Percentiles rank a stretch among this genome's conserved stretches.
Conservation (phyloP, 2,329 filamentous ascomycete species). For the Ciborinia camelliae region DNA sequence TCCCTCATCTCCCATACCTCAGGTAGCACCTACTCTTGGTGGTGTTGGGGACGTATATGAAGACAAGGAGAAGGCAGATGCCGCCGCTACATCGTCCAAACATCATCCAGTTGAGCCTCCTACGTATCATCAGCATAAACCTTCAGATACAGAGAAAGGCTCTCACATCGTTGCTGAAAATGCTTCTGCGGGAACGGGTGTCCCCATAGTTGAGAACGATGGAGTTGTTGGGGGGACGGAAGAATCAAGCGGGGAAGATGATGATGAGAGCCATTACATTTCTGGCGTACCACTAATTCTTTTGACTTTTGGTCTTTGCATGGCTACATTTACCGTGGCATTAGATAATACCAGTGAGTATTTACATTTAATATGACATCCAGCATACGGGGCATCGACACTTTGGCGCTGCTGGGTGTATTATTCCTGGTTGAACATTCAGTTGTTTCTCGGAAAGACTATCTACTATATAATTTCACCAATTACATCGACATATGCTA, state of each 20-base stretch:
- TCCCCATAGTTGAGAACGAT: neutral
- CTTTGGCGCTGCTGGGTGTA: neutral
- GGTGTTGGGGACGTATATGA: neutral
- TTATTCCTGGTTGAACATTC: neutral
- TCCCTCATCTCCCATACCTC: neutral
- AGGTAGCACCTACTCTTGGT: neutral
- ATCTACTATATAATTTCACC: neutral
- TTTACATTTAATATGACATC: constrained; percentile 22
- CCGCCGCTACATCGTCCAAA: constrained; percentile 1
- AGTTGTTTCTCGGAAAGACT: neutral
- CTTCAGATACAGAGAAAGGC: neutral
- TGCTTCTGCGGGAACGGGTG: neutral
- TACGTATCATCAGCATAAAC: neutral
- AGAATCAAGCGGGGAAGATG: constrained; percentile 22
- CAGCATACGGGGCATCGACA: neutral
- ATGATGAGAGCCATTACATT: constrained; percentile 32
- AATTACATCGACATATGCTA: neutral
- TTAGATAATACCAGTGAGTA: constrained; percentile 38
- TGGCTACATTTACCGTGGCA: constrained; percentile 39
- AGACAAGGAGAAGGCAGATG: neutral
- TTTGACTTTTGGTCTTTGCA: constrained; percentile 47
- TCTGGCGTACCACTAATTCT: constrained; percentile 36
- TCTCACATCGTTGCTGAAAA: constrained; percentile 4
- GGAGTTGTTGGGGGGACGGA: constrained; percentile 4
- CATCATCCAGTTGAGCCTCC: neutral